phyloP scores from a whole-genome alignment of 371 early-diverging fungal genomes.

The Rhizopus stolonifer region DNA sequence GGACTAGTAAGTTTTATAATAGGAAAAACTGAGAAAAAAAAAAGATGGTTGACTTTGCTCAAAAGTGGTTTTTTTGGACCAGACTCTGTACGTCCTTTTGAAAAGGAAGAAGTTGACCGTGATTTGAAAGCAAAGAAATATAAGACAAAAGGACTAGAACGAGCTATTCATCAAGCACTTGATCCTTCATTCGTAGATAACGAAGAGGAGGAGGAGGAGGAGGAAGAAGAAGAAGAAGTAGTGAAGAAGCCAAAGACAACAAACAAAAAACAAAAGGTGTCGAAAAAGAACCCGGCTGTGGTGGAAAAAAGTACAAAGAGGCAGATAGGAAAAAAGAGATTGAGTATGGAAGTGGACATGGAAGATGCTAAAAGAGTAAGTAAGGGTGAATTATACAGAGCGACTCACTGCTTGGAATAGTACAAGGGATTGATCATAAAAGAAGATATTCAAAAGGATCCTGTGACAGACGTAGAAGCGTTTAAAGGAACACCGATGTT shows the following conservation, averaged over 20 bases:
- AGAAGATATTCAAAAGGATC: conserved; percentile 4
- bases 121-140: conserved; percentile 54
- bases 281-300: too few species aligned
- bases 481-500: conserved; percentile 23
- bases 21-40: conserved; percentile 2
- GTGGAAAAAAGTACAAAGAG: too few species aligned
- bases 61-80: conserved; percentile 53
- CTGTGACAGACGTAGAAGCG: background rate
- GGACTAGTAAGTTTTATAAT: conserved; percentile 71
- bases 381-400: too few species aligned
- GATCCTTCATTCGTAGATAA: conserved; percentile 24
- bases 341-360: conserved; percentile 2
- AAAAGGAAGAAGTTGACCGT: conserved; percentile 37
- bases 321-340: conserved; percentile 5
- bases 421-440: background rate
- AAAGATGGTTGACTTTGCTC: background rate
- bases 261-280: too few species aligned
- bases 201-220: conserved; percentile 14
- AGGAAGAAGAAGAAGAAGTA: conserved; percentile 6
- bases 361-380: background rate
- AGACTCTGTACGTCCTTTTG: conserved; percentile 46
- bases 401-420: too few species aligned
- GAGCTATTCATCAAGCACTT: conserved; percentile 38
- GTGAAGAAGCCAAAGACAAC: too few species aligned
- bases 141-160: conserved; percentile 48